Conservation (phyloP, 345 rosid species). For the Aurinia saxatilis region DNA sequence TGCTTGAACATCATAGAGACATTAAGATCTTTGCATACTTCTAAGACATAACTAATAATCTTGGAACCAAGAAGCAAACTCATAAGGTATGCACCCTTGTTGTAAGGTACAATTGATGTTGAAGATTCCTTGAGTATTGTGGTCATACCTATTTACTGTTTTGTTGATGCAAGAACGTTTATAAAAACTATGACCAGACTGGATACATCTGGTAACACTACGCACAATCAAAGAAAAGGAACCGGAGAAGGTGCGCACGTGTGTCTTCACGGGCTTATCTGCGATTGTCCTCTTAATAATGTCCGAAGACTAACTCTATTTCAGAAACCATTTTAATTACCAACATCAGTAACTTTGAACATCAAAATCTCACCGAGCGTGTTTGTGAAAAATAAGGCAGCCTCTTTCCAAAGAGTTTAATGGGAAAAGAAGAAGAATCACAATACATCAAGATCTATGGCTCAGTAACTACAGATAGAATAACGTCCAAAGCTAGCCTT, state of each 20-base stretch:
- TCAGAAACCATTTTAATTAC: constrained; percentile 2
- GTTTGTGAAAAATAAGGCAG: constrained; percentile 10
- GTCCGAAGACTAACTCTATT: constrained; percentile 50
- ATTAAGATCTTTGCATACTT: too few species aligned
- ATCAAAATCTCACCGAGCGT: neutral
- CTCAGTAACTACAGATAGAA: constrained; percentile 17
- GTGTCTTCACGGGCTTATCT: constrained; percentile 85
- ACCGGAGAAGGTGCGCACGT: constrained; percentile 74
- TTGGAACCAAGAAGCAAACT: constrained; percentile 60
- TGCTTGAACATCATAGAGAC: too few species aligned
- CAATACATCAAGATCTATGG: constrained; percentile 14
- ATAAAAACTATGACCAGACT: constrained; percentile 58
- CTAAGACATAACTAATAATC: too few species aligned
- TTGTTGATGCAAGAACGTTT: constrained; percentile 57
- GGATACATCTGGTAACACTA: constrained; percentile 94
- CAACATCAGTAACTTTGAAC: constrained; percentile 4
- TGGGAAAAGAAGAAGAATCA: neutral
- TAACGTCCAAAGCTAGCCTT: constrained; percentile 13
- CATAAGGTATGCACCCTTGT: constrained; percentile 46
- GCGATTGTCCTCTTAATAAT: constrained; percentile 62
- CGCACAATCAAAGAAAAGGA: constrained; percentile 68
- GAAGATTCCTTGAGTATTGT: neutral
- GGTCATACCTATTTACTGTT: neutral
- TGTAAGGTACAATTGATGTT: neutral
- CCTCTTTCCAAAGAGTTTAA: neutral